Evolutionary conservation across 2,329 filamentous ascomycete genomes (phyloP), one percentile per base, ranked within the genome.

Genomic region (Colletotrichum spaethianum): DNA sequence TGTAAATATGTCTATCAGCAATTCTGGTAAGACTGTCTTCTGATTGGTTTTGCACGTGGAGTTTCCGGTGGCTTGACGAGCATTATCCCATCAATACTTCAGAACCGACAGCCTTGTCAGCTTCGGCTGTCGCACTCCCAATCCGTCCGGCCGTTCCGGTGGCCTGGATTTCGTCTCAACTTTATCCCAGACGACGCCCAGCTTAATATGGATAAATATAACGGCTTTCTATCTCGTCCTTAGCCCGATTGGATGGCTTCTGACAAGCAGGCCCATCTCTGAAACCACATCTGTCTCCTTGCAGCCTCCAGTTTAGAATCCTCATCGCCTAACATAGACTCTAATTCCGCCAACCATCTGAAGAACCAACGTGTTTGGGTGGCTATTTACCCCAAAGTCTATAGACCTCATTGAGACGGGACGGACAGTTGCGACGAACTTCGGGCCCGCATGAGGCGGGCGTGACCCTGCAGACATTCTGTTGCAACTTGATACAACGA

Each of bases 401-500:
- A n/a, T n/a, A n/a, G n/a, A n/a, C n/a, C 20, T 3, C 42, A 1
- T 20, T 2, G 6, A 56, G 9, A 5, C 31, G 16, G 16, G 31
- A 28, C 7, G n/a, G 31, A 36, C 31, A 16, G 18, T 38, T 56
- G 53, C 33, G 53, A 56, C 53, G 33, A 56, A 56, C 53, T 26
- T 8, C 20, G 33, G 52, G 33, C 31, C 20, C 16, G 31, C 12
- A 28, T 56, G 33, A 56, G 53, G 36, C 53, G 20, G 53, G 53
- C 53, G n/a, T 56, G 36, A 56, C 53, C 53, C 33, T 56, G 53
- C 16, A 33, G 33, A 16, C 23, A 26, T 38, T n/a, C 53, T 56
- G 53, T 14, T 36, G 56, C 36, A 44, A 28, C 56, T 31, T 59
- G 38, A 38, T 38, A 59, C 56, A 38, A 38, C 56, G 36, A 38